phyloP scores from a whole-genome alignment of 1,139 yeast genomes.

The Debaryomyces coudertii region DNA sequence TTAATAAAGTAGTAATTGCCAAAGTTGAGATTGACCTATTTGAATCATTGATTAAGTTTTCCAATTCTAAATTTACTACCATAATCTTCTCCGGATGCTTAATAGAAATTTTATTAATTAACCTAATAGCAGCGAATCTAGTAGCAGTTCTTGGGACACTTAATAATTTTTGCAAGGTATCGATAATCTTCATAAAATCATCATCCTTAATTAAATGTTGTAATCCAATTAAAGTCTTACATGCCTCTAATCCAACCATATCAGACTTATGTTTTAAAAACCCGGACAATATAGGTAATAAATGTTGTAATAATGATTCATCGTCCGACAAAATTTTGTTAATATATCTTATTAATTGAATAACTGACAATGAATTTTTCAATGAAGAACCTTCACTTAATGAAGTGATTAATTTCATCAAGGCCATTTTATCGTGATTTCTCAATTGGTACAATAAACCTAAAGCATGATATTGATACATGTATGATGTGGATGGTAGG shows the following conservation, averaged over 20 bases:
- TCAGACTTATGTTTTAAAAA: slow-evolving; percentile 85
- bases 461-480: slow-evolving; percentile 94
- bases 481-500: slow-evolving; percentile 69
- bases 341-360: slow-evolving; percentile 83
- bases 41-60: slow-evolving; percentile 80
- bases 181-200: slow-evolving; percentile 65
- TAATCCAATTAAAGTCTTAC: slow-evolving; percentile 73
- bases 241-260: slow-evolving; percentile 92
- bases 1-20: slow-evolving; percentile 92
- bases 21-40: slow-evolving; percentile 97
- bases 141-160: slow-evolving; percentile 90
- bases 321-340: slow-evolving; percentile 68
- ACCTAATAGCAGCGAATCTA: slow-evolving; percentile 90
- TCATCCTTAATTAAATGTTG: slow-evolving; percentile 61
- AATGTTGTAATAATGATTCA: slow-evolving; percentile 54
- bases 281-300: slow-evolving; percentile 65
- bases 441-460: slow-evolving; percentile 88
- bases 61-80: slow-evolving; percentile 76
- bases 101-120: slow-evolving; percentile 83
- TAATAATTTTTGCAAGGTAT: slow-evolving; percentile 73
- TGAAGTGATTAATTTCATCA: slow-evolving; percentile 86
- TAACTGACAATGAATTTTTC: slow-evolving; percentile 75
- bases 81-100: slow-evolving; percentile 77
- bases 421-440: slow-evolving; percentile 91
- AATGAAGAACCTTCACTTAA: slow-evolving; percentile 64